phyloP scores from a whole-genome alignment of 331 rosid genomes.

The Stylosanthes scabra region DNA sequence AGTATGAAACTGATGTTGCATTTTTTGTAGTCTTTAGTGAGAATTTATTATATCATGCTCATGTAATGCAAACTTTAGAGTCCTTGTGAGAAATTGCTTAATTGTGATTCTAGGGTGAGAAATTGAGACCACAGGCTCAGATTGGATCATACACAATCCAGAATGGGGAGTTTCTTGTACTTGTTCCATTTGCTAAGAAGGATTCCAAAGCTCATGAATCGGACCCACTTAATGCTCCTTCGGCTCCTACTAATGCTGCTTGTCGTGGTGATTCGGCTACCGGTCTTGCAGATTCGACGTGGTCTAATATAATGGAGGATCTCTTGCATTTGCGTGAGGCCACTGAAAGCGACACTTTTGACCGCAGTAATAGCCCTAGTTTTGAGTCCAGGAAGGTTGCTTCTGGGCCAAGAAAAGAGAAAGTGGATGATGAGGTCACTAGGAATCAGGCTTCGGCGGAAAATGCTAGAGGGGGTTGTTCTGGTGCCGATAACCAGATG shows the following conservation, averaged over 20 bases:
- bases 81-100: neutral
- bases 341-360: neutral
- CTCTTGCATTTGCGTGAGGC: slow-evolving; percentile 54
- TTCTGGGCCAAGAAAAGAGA: slow-evolving; percentile 39
- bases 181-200: slow-evolving; percentile 73
- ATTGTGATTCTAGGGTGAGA: slow-evolving; percentile 62
- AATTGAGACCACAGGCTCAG: slow-evolving; percentile 63
- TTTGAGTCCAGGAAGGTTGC: slow-evolving; percentile 16
- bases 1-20: no score
- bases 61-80: neutral
- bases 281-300: slow-evolving; percentile 61
- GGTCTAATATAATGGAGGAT: slow-evolving; percentile 81
- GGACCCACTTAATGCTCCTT: slow-evolving; percentile 38
- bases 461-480: slow-evolving; percentile 30
- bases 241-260: slow-evolving; percentile 28
- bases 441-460: neutral
- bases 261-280: slow-evolving; percentile 46
- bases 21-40: neutral
- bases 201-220: slow-evolving; percentile 37
- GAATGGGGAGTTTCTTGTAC: slow-evolving; percentile 66
- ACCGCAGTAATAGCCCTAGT: slow-evolving; percentile 11
- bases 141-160: slow-evolving; percentile 42
- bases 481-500: slow-evolving; percentile 46
- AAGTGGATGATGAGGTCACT: slow-evolving; percentile 3
- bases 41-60: neutral